Evolutionary conservation across 2,329 filamentous ascomycete genomes (phyloP).

Genomic region (Nemania bipapillata): DNA sequence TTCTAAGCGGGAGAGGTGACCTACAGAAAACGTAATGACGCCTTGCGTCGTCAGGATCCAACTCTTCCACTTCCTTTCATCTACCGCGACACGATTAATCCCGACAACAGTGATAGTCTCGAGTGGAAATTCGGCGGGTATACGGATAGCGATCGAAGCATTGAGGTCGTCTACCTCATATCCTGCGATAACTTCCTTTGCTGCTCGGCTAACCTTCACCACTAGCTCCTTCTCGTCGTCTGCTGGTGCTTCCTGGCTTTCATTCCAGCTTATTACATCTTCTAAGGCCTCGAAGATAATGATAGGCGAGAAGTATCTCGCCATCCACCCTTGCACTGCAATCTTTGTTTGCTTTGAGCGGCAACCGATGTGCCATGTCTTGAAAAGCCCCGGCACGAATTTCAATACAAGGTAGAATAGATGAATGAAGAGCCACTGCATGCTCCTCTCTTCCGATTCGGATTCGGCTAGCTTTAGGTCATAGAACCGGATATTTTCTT

Average conservation of each 20-base stretch:
- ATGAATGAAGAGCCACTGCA: conserved; percentile 85
- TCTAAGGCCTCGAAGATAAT: conserved; percentile 73
- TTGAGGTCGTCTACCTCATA: conserved; percentile 90
- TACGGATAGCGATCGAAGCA: conserved; percentile 81
- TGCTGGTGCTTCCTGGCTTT: conserved; percentile 60
- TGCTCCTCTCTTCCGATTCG: conserved; percentile 74
- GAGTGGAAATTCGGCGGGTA: conserved; percentile 85
- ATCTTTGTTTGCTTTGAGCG: conserved; percentile 82
- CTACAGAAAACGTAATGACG: conserved; percentile 86
- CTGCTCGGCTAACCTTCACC: conserved; percentile 77
- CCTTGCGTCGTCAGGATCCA: conserved; percentile 91
- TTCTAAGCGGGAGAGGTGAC: conserved; percentile 38
- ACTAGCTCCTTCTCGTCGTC: conserved; percentile 67
- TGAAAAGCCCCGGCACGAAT: conserved; percentile 80
- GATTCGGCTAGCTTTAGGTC: conserved; percentile 64
- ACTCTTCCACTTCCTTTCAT: conserved; percentile 89
- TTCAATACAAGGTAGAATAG: conserved; percentile 85
- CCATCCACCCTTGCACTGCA: conserved; percentile 84
- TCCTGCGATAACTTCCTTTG: conserved; percentile 80
- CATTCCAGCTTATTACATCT: conserved; percentile 75
- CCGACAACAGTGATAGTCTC: conserved; percentile 79
- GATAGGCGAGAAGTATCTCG: conserved; percentile 80
- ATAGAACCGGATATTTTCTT: conserved; percentile 66
- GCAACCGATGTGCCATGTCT: conserved; percentile 84
- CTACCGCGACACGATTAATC: conserved; percentile 84